A percentile compares a stretch with the other conserved stretches of the same genome.
These are phyloP conservation scores for Cryomyces antarcticus DNA, from an alignment of 495 filamentous ascomycete species.

Conservation along the genomic window DNA sequence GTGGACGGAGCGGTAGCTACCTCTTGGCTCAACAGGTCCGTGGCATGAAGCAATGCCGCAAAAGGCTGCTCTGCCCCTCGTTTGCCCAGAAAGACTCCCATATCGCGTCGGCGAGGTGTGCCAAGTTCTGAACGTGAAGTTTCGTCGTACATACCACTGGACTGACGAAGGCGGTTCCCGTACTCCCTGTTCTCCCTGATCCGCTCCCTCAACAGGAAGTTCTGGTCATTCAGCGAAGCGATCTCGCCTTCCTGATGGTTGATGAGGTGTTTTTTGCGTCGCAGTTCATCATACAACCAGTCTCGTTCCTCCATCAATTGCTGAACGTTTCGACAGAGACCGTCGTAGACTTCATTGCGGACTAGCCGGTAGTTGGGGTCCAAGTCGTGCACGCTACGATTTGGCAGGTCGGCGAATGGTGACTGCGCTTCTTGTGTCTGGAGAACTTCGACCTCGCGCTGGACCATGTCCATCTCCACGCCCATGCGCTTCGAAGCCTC, in stretches of 20 bases:
- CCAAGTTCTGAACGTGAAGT: conserved; percentile 8
- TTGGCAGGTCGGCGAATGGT: conserved; percentile 22
- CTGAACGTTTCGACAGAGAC: conserved; percentile 28
- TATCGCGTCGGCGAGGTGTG: conserved; percentile 10
- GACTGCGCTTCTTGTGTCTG: conserved; percentile 27
- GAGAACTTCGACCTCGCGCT: conserved; percentile 73
- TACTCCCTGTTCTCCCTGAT: conserved; percentile 79
- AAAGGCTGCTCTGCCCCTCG: conserved; percentile 33
- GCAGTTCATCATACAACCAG: conserved; percentile 38
- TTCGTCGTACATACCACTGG: conserved; percentile 8
- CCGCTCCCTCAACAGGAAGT: conserved; percentile 52
- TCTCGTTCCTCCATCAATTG: conserved; percentile 44
- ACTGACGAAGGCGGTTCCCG: conserved; percentile 39
- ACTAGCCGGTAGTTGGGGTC: conserved; percentile 12
- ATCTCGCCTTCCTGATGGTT: conserved; percentile 47
- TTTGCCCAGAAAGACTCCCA: conserved; percentile 19
- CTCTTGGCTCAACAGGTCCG: conserved; percentile 54
- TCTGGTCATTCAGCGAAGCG: conserved; percentile 42
- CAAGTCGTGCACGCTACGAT: conserved; percentile 6
- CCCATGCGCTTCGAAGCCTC: conserved; percentile 73
- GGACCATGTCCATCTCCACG: conserved; percentile 86
- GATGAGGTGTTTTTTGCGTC: conserved; percentile 55
- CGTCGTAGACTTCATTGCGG: conserved; percentile 11
- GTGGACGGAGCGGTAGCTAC: conserved; percentile 48
- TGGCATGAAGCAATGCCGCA: conserved; percentile 52